A percentile compares a stretch with the other conserved stretches of the same genome.
phyloP scores from a whole-genome alignment of 192 early-diverging fungal species.

The Podila minutissima region DNA sequence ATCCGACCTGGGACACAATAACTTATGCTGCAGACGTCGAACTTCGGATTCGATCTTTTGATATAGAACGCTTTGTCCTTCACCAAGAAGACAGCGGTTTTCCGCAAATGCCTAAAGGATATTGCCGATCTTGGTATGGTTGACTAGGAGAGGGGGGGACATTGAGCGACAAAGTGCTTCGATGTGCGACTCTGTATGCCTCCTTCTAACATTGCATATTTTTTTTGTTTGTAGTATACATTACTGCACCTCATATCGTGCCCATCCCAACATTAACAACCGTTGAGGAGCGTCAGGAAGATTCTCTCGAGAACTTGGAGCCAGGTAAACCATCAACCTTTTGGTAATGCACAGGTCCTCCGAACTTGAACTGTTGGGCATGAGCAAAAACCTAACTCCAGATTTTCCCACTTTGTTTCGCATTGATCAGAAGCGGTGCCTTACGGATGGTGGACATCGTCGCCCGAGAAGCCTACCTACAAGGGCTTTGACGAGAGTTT shows the following conservation, averaged over 20 bases:
- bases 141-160: background rate
- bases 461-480: slow-evolving; percentile 38
- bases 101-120: slow-evolving; percentile 59
- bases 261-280: slow-evolving; percentile 54
- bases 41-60: background rate
- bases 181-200: background rate
- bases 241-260: slow-evolving; percentile 61
- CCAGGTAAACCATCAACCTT: slow-evolving; percentile 43
- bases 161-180: background rate
- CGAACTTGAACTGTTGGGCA: background rate
- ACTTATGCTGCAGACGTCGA: background rate
- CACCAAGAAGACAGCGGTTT: slow-evolving; percentile 62
- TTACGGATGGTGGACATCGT: slow-evolving; percentile 58
- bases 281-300: slow-evolving; percentile 52
- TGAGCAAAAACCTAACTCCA: background rate
- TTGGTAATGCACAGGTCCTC: no score
- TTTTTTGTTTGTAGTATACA: slow-evolving; percentile 50
- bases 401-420: background rate
- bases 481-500: slow-evolving; percentile 58
- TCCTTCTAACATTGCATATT: background rate
- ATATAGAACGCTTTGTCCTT: slow-evolving; percentile 56
- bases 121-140: slow-evolving; percentile 61
- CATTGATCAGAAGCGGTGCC: slow-evolving; percentile 35
- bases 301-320: slow-evolving; percentile 37
- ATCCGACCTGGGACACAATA: background rate